These are phyloP conservation scores for Astrothelium subdiscretum DNA, from an alignment of 495 filamentous ascomycete genomes.

Conservation along the genomic window DNA sequence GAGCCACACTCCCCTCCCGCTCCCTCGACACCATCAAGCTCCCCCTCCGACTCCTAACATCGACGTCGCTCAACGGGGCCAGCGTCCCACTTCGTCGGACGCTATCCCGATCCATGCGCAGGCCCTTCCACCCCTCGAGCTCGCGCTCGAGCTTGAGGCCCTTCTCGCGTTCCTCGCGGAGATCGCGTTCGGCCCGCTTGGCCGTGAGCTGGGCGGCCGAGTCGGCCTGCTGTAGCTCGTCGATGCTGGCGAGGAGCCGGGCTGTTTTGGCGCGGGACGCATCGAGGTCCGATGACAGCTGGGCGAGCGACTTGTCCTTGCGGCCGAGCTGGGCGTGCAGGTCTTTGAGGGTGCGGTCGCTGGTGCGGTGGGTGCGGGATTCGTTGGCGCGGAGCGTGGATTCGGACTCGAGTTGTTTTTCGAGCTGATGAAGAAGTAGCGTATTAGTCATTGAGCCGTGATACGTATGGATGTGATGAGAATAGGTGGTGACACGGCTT, in stretches of 20 bases:
- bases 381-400: conserved; percentile 66
- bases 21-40: conserved; percentile 22
- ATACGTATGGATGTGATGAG: conserved; percentile 11
- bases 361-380: conserved; percentile 77
- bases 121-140: conserved; percentile 70
- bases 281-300: conserved; percentile 69
- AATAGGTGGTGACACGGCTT: conserved; percentile 4
- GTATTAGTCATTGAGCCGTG: conserved; percentile 12
- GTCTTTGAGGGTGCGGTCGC: conserved; percentile 90
- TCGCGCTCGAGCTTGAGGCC: conserved; percentile 73
- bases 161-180: conserved; percentile 83
- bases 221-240: conserved; percentile 83
- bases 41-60: conserved; percentile 28
- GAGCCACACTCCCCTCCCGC: conserved; percentile 10
- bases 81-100: conserved; percentile 28
- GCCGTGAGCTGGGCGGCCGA: conserved; percentile 65
- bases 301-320: conserved; percentile 68
- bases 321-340: conserved; percentile 87
- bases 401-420: conserved; percentile 79
- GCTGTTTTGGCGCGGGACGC: conserved; percentile 82
- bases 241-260: conserved; percentile 76
- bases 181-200: conserved; percentile 76
- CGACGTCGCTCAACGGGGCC: conserved; percentile 24
- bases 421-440: conserved; percentile 47
- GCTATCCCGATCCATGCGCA: conserved; percentile 47